Base-by-base conservation (phyloP, 106 monocot species). In the Agapanthus africanus region DNA sequence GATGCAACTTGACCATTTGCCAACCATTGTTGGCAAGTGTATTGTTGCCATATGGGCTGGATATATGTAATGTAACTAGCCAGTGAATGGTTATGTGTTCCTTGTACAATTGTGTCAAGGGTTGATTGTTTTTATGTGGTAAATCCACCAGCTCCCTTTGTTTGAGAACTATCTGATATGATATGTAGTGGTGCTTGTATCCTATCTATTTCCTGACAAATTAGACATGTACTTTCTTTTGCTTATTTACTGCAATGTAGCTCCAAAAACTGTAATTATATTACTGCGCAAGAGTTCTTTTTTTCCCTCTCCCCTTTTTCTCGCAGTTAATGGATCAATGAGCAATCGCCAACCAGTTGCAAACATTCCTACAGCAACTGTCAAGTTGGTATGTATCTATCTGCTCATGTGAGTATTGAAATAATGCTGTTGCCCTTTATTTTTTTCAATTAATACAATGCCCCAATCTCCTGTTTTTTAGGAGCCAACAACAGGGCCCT, bases 401-500 rank as follows among this genome's bases (percentile, higher is more conserved):
- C 2, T 66, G 66, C 46, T 47, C 6, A 7, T 47, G n/a, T 28
- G 32, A 32, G 59, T 61, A 19, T 27, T 61, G 16, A 36, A 16
- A 35, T 23, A 33, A 22, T 36, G 27, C 31, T 57, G 42, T 33
- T n/a, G 32, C 63, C 62, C 41, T 68, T 1, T 26, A 41, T 0
- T 47, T 47, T 40, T 33, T 51, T 46, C 4, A 15, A 38, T 39
- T 57, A 31, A 28, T 66, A 1, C 30, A 37, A 1, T n/a, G n/a
- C n/a, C n/a, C n/a, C n/a, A n/a, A 19, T 54, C n/a, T n/a, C n/a
- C n/a, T n/a, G 0, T 37, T 49, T 47, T 71, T 66, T 57, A 99
- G 99, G 99, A 99, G 49, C 93, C 99, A 77, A 76, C 71, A 38
- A 88, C 91, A 50, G 42, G 84, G 21, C 40, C 89, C 49, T 63